Base-by-base conservation (phyloP, 768 basidiomycete genomes). In the Fibroporia radiculosa region DNA sequence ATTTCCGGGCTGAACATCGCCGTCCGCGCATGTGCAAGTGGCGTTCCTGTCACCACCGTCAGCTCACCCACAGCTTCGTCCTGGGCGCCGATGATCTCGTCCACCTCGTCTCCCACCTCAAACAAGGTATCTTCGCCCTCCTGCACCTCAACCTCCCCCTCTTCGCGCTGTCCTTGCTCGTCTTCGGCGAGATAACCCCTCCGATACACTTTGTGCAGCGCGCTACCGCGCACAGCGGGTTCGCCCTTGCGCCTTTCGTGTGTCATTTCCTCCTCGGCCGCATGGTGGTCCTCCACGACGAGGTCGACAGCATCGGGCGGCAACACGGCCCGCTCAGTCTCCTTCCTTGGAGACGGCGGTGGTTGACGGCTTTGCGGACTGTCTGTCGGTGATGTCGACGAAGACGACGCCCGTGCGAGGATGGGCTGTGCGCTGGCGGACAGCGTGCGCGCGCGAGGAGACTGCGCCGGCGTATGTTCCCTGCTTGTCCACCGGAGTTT, bases 241-340 rank as follows among this genome's bases (percentile, higher is more conserved):
- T 84, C 82, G 19, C 81, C 84, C 47, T 75, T 77, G 43, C 74
- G 61, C 29, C 81, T 66, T 50, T 82, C 80, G 34, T 71, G 67
- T 22, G 64, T 61, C 53, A 70, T 66, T 23, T 75, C 75, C 45
- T 73, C 70, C 48, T 77, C 70, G 24, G 71, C 75, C 3, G 80
- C 78, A 6, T 67, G 58, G 6, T 59, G 49, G 55, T 83, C 84
- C 56, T 87, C 85, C 0, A 93, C 79, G 4, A 97, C 75, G 14
- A 99, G 70, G 56, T 99, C 95, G 1, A 97, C 82, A 1, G 93
- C 93, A 51, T 97, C 86, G 1, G 77, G 72, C 12, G 75, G 74
- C 11, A 79, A 62, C 10, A 53, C 56, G 19, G 56, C 53, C 1
- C 53, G 53, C 58, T 59, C 52, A 14, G 32, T 46, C 18, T 46